Evolutionary conservation across 257 asterid species (phyloP).

Genomic region (Nicotiana attenuata): DNA sequence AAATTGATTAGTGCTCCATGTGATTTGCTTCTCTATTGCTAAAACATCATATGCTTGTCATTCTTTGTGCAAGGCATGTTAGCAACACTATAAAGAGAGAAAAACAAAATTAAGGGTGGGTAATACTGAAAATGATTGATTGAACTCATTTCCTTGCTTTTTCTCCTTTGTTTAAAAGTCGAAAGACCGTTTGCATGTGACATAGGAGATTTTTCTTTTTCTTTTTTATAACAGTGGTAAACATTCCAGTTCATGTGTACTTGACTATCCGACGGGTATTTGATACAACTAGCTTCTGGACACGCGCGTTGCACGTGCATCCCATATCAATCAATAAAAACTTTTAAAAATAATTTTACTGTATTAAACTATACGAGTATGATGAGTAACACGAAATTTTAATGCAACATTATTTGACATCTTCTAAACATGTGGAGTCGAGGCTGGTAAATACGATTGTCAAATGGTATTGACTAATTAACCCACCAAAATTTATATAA

Average conservation of each 20-base stretch:
- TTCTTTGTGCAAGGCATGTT: background rate
- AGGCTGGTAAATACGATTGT: too few species aligned
- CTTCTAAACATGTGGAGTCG: too few species aligned
- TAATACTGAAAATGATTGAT: background rate
- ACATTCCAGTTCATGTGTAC: background rate
- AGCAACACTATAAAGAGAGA: background rate
- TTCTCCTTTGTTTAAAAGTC: background rate
- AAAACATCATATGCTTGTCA: background rate
- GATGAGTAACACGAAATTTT: too few species aligned
- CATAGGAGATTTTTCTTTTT: background rate
- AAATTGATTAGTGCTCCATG: conserved; percentile 7
- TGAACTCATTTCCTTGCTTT: background rate
- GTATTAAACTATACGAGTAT: too few species aligned
- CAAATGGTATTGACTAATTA: too few species aligned
- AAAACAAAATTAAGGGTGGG: background rate
- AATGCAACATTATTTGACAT: too few species aligned
- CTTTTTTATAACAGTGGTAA: background rate
- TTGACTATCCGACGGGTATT: background rate
- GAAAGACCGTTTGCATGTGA: background rate
- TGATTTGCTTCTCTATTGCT: background rate
- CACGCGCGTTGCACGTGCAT: too few species aligned
- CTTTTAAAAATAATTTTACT: too few species aligned
- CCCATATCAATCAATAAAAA: too few species aligned
- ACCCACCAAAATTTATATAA: too few species aligned
- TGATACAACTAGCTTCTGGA: too few species aligned